Evolutionary conservation across 805 yeast genomes (phyloP).

Genomic region (Teunomyces atbi): DNA sequence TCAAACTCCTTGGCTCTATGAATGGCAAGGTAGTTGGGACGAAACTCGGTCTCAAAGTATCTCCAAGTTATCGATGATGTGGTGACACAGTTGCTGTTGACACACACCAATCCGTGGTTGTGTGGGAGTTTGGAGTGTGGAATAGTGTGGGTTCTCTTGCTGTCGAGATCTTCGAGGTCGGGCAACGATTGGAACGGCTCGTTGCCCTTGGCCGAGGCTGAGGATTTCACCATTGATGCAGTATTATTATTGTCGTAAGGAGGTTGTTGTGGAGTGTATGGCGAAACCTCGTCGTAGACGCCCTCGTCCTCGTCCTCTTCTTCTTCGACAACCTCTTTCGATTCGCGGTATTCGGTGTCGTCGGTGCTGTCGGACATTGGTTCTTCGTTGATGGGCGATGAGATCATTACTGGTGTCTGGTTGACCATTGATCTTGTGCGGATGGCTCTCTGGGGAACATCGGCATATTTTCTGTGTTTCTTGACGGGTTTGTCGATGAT

Average conservation of each 20-base stretch:
- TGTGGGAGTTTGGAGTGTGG: constrained; percentile 36
- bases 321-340: constrained; percentile 20
- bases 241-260: constrained; percentile 25
- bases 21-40: constrained; percentile 36
- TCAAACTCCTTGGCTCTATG: constrained; percentile 38
- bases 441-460: constrained; percentile 36
- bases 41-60: constrained; percentile 41
- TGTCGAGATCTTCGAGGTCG: constrained; percentile 44
- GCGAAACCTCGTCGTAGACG: constrained; percentile 30
- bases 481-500: constrained; percentile 39
- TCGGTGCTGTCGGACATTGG: constrained; percentile 33
- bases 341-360: constrained; percentile 35
- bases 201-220: constrained; percentile 7
- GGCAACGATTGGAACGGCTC: constrained; percentile 38
- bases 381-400: constrained; percentile 45
- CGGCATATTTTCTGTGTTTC: constrained; percentile 18
- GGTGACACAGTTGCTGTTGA: constrained; percentile 41
- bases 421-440: constrained; percentile 44
- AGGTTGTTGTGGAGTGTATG: constrained; percentile 42
- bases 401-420: constrained; percentile 29
- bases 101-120: constrained; percentile 40
- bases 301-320: constrained; percentile 24
- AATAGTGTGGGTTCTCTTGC: constrained; percentile 42
- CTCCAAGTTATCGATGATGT: constrained; percentile 42
- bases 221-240: constrained; percentile 6